Evolutionary conservation across 495 filamentous ascomycete genomes (phyloP).

Genomic region (Hypomontagnella submonticulosa): DNA sequence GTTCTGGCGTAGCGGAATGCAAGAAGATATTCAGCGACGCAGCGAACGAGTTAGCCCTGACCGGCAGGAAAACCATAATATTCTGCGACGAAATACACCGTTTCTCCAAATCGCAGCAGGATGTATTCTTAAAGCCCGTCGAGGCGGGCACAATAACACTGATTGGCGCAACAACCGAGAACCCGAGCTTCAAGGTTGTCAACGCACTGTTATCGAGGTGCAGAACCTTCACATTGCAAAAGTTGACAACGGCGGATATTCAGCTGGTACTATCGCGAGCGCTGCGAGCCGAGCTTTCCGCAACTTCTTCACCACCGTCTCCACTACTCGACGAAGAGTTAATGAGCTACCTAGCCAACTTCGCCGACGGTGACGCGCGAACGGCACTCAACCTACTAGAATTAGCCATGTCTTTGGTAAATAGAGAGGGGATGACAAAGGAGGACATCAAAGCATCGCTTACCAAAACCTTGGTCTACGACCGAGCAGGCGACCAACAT

Average conservation of each 20-base stretch:
- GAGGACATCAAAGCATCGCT: constrained; percentile 80
- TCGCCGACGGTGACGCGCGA: constrained; percentile 90
- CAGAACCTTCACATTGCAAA: constrained; percentile 85
- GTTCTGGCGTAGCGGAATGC: constrained; percentile 87
- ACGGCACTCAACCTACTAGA: constrained; percentile 94
- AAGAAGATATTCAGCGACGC: constrained; percentile 95
- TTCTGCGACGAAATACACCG: constrained; percentile 99
- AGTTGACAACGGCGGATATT: constrained; percentile 77
- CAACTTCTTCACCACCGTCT: constrained; percentile 49
- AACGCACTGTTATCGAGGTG: constrained; percentile 88
- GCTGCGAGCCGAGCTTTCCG: constrained; percentile 65
- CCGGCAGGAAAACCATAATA: constrained; percentile 91
- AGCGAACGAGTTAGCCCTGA: constrained; percentile 80
- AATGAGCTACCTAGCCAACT: constrained; percentile 80
- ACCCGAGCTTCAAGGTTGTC: constrained; percentile 94
- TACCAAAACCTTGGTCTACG: constrained; percentile 92
- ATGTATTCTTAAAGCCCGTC: constrained; percentile 93
- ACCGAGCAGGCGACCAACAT: constrained; percentile 93
- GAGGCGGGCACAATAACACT: constrained; percentile 91
- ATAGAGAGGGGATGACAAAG: constrained; percentile 58
- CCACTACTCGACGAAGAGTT: constrained; percentile 80
- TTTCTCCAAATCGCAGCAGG: constrained; percentile 93
- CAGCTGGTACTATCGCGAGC: constrained; percentile 78
- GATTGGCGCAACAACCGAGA: constrained; percentile 96
- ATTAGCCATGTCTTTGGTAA: constrained; percentile 71